Evolutionary conservation across 139 green algal species (phyloP), one percentile per base, ranked within the genome.

Genomic region (Picochlorum sp.): DNA sequence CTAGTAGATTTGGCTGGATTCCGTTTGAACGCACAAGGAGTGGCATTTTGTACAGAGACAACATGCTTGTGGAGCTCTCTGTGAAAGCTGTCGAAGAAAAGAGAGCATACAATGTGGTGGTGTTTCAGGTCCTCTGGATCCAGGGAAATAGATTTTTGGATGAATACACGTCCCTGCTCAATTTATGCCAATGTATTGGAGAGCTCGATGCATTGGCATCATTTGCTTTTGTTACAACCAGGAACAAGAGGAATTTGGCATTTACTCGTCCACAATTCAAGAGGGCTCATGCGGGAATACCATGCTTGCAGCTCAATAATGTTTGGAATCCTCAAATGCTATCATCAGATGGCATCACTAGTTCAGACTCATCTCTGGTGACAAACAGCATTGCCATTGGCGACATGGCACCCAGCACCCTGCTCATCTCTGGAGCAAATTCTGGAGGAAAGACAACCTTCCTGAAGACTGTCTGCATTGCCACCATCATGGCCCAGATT

Each of bases 351-450:
- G 49, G 28, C 7, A 60, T 21, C 13, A 23, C 20, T 18, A 37
- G 56, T 18, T 47, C 30, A 1, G 45, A 62, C 3, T n/a, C 28
- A 47, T 45, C 20, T 45, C 15, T 76, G 26, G 54, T 72, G 26
- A 68, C 83, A 20, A 92, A 90, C 62, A 62, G 83, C 68, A 49
- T 90, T 10, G 11, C 13, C 2, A 70, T 90, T 31, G 85, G 81
- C 6, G 60, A 67, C 8, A 9, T 45, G 10, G 26, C 16, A 14
- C 34, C 61, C 11, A 65, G 34, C 49, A 64, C 69, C 18, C 55
- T 92, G 71, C 77, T 92, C 67, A 67, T 92, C 6, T 91, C 84
- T 4, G 69, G 83, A 1, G 67, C 78, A 14, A 87, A 85, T 66
- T 81, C 79, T 31, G 80, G 74, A 21, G 80, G 80, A 45, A 86